Conservation (phyloP, 257 asterid species). For the Datura wrightii region DNA sequence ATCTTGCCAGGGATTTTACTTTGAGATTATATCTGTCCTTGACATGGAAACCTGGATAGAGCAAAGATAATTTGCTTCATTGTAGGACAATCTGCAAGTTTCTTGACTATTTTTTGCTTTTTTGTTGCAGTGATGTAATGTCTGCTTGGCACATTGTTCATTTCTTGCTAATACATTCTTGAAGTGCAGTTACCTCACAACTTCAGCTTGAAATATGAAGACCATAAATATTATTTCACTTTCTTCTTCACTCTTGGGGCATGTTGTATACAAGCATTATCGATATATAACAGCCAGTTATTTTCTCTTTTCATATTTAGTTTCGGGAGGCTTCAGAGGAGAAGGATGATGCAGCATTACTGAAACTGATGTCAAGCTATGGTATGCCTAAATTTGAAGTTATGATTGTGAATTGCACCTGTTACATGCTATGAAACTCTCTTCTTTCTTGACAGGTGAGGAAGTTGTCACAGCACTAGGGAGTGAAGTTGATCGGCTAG, state of each 20-base stretch:
- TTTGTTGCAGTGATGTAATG: background rate
- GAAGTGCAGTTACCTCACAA: background rate
- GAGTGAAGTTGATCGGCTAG: conserved; percentile 94
- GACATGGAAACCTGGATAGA: conserved; percentile 8
- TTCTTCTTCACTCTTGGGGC: conserved; percentile 3
- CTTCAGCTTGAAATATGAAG: background rate
- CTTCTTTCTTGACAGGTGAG: conserved; percentile 63
- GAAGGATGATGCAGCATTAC: conserved; percentile 65
- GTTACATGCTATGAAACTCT: conserved; percentile 4
- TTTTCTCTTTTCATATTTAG: conserved; percentile 48
- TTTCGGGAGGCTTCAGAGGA: conserved; percentile 81
- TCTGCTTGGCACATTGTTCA: conserved; percentile 13
- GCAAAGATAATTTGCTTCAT: background rate
- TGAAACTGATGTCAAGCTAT: conserved; percentile 81
- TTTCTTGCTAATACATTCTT: conserved; percentile 9
- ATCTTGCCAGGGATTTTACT: background rate
- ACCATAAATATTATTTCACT: background rate
- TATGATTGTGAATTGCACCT: background rate
- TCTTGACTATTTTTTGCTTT: background rate
- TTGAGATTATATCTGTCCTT: background rate
- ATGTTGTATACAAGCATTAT: background rate
- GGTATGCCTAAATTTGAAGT: conserved; percentile 52
- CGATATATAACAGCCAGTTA: conserved; percentile 10
- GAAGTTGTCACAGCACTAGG: conserved; percentile 98
- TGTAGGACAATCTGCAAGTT: background rate